Evolutionary conservation across 352 stramenopile genomes (phyloP).

Genomic region (Globisporangium uncinulatum): DNA sequence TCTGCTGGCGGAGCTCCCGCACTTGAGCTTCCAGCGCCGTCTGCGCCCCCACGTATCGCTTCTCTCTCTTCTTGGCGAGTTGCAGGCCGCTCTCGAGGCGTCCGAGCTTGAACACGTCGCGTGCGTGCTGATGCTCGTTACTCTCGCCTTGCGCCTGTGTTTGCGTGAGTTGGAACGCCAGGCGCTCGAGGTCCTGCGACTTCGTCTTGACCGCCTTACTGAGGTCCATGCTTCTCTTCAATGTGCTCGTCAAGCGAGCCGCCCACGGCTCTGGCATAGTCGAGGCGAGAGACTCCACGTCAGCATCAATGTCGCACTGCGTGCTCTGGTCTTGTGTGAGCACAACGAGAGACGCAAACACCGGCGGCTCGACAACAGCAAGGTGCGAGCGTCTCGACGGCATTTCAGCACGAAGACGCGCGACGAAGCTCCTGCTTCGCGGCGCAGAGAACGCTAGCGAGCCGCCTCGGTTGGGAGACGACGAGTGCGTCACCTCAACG

Average conservation of each 20-base stretch:
- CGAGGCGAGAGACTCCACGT: not conserved
- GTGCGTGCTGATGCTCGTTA: conserved; percentile 16
- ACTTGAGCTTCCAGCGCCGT: conserved; percentile 21
- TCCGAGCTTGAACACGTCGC: conserved; percentile 18
- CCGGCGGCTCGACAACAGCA: conserved; percentile 5
- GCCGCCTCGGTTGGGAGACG: conserved; percentile 10
- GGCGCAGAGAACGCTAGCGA: conserved; percentile 25
- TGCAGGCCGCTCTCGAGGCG: conserved; percentile 24
- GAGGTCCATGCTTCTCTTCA: conserved; percentile 31
- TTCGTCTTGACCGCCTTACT: conserved; percentile 35
- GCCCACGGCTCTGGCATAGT: conserved; percentile 2
- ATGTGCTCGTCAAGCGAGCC: conserved; percentile 19
- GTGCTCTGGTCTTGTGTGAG: conserved; percentile 25
- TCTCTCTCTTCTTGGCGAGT: conserved; percentile 26
- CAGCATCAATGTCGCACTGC: conserved; percentile 19
- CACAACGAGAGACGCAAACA: conserved; percentile 21
- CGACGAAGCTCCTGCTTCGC: conserved; percentile 15
- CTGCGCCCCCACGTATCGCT: conserved; percentile 26
- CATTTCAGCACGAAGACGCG: conserved; percentile 23
- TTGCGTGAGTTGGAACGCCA: conserved; percentile 22
- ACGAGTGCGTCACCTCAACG: not conserved
- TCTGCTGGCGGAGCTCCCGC: conserved; percentile 19
- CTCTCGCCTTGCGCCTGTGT: conserved; percentile 17
- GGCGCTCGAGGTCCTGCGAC: conserved; percentile 34
- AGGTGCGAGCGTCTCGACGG: conserved; percentile 6